Percentiles rank a stretch among this genome's conserved stretches.
Evolutionary conservation across 192 early-diverging fungal genomes (phyloP).

Genomic region (Anaeromyces robustus): DNA sequence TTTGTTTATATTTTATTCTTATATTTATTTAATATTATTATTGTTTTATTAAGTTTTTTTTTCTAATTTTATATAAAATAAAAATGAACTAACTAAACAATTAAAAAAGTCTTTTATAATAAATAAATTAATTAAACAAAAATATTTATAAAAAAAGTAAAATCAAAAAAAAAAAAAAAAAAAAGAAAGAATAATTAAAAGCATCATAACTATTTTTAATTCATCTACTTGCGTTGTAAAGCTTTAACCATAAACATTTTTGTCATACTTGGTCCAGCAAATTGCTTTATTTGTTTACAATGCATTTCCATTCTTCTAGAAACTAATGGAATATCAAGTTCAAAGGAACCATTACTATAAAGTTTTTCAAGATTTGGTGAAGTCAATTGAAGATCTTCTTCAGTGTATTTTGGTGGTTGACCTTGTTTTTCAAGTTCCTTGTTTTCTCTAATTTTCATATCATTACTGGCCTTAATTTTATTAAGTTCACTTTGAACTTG

Average conservation of each 20-base stretch:
- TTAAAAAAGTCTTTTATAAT: too few relatives aligned
- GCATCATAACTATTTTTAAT: conserved; percentile 31
- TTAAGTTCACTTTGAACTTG: conserved; percentile 73
- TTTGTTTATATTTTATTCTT: too few relatives aligned
- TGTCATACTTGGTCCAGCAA: conserved; percentile 81
- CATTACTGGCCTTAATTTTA: conserved; percentile 41
- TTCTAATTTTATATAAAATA: too few relatives aligned
- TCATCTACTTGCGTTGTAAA: neutral
- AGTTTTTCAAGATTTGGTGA: conserved; percentile 39
- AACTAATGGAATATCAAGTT: conserved; percentile 77
- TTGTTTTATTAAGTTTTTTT: too few relatives aligned
- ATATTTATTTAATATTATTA: too few relatives aligned
- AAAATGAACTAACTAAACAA: too few relatives aligned
- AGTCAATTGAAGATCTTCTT: conserved; percentile 56
- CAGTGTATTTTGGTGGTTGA: conserved; percentile 46
- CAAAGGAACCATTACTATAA: conserved; percentile 69
- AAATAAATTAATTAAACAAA: too few relatives aligned
- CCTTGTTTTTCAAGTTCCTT: conserved; percentile 44
- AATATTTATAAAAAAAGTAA: too few relatives aligned
- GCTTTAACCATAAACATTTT: conserved; percentile 64
- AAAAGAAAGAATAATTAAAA: neutral
- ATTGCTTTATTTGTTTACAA: conserved; percentile 82
- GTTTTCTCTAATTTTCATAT: conserved; percentile 60
- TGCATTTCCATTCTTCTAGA: conserved; percentile 84
- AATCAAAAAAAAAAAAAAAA: neutral